phyloP scores from a whole-genome alignment of 2,329 filamentous ascomycete genomes.

The Curvularia sp. region DNA sequence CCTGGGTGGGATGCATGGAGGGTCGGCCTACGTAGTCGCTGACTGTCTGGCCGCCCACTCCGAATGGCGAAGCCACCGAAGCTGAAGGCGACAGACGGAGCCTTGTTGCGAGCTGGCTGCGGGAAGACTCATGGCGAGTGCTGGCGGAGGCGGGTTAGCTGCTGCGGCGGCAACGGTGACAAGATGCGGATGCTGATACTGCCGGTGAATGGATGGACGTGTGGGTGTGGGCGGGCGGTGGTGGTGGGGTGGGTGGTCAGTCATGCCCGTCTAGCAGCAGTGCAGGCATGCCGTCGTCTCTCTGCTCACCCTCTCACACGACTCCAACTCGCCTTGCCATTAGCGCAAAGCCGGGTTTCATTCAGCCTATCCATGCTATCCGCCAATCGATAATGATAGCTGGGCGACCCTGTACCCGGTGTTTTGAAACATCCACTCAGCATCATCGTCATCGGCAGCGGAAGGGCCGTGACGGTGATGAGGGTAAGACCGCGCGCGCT shows the following conservation, averaged over 20 bases:
- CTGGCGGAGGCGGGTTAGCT: background rate
- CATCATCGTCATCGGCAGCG: slow-evolving; percentile 23
- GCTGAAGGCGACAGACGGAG: slow-evolving; percentile 16
- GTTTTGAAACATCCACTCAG: slow-evolving; percentile 48
- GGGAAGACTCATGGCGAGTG: slow-evolving; percentile 20
- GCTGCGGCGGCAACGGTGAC: slow-evolving; percentile 4
- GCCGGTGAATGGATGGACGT: slow-evolving; percentile 15
- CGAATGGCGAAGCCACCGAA: slow-evolving; percentile 25
- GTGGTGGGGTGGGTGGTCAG: background rate
- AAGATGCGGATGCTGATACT: slow-evolving; percentile 6
- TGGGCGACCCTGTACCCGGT: slow-evolving; percentile 40
- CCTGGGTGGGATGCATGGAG: slow-evolving; percentile 27
- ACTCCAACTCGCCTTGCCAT: slow-evolving; percentile 23
- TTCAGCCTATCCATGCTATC: slow-evolving; percentile 42
- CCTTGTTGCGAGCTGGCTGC: slow-evolving; percentile 9
- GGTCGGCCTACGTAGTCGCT: slow-evolving; percentile 20
- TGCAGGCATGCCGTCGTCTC: slow-evolving; percentile 1
- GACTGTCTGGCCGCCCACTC: slow-evolving; percentile 27
- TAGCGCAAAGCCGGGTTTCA: slow-evolving; percentile 29
- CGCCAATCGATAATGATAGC: slow-evolving; percentile 51
- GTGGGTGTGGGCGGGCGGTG: background rate
- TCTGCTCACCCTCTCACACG: slow-evolving; percentile 3
- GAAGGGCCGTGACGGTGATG: slow-evolving; percentile 32
- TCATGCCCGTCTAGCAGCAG: background rate
- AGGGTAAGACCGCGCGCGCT: background rate